Evolutionary conservation across 2,329 filamentous ascomycete species (phyloP).

Genomic region (Lachnum nothofagi): DNA sequence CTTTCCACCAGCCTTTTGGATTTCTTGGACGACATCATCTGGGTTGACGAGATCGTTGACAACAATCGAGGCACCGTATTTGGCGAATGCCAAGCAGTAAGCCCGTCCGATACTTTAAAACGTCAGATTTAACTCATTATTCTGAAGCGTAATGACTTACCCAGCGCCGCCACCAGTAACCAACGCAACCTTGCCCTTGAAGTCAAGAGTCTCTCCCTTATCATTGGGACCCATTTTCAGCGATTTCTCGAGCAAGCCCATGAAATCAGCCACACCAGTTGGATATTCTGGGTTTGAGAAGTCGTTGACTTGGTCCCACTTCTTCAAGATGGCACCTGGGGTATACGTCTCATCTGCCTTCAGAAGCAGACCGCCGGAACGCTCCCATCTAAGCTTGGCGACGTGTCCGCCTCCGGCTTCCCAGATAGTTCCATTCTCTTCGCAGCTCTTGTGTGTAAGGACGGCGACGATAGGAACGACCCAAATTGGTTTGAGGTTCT

Average conservation of each 20-base stretch:
- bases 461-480: slow-evolving; percentile 88
- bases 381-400: slow-evolving; percentile 93
- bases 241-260: slow-evolving; percentile 78
- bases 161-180: slow-evolving; percentile 84
- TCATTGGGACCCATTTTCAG: slow-evolving; percentile 70
- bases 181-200: slow-evolving; percentile 78
- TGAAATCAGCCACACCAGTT: slow-evolving; percentile 78
- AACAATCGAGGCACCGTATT: slow-evolving; percentile 76
- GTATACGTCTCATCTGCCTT: slow-evolving; percentile 87
- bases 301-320: slow-evolving; percentile 84
- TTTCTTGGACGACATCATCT: slow-evolving; percentile 85
- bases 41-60: slow-evolving; percentile 96
- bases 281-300: slow-evolving; percentile 82
- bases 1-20: slow-evolving; percentile 81
- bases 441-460: slow-evolving; percentile 76
- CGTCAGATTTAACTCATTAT: slow-evolving; percentile 25
- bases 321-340: slow-evolving; percentile 77
- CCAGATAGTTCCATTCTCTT: slow-evolving; percentile 83
- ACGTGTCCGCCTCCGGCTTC: slow-evolving; percentile 90
- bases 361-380: slow-evolving; percentile 79
- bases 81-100: slow-evolving; percentile 83
- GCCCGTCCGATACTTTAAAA: slow-evolving; percentile 70
- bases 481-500: slow-evolving; percentile 77
- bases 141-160: slow-evolving; percentile 36
- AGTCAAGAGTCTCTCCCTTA: slow-evolving; percentile 68